Evolutionary conservation across 345 rosid genomes (phyloP).

Genomic region (Sisymbrium altissimum): DNA sequence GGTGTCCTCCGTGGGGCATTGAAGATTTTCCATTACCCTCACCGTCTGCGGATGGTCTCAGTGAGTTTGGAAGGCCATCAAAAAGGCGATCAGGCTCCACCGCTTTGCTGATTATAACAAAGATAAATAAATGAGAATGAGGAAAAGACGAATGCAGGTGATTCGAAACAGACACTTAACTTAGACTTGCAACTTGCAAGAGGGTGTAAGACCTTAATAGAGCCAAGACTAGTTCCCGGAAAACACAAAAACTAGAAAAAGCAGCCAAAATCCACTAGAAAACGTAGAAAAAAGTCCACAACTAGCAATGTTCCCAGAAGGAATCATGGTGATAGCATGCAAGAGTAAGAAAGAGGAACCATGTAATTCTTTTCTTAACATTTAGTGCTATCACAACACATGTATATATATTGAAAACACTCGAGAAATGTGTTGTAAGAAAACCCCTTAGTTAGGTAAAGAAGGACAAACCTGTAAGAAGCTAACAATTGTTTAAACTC

Average conservation of each 20-base stretch:
- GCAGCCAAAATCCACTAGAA: neutral
- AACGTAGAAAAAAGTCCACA: neutral
- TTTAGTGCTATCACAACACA: neutral
- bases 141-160: constrained; percentile 16
- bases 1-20: constrained; percentile 51
- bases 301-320: neutral
- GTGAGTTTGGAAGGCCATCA: constrained; percentile 88
- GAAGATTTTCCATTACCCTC: constrained; percentile 44
- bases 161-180: neutral
- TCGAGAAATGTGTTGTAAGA: neutral
- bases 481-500: constrained; percentile 81
- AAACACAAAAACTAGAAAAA: neutral
- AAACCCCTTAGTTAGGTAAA: neutral
- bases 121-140: constrained; percentile 6
- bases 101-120: constrained; percentile 63
- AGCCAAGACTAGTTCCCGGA: neutral
- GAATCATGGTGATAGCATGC: neutral
- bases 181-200: neutral
- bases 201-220: neutral
- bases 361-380: neutral
- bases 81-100: constrained; percentile 96
- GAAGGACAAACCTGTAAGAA: constrained; percentile 67
- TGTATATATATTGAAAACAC: neutral
- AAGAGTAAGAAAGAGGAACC: neutral
- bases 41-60: constrained; percentile 76